Evolutionary conservation across 495 filamentous ascomycete genomes (phyloP).

Genomic region (Parachaetomium inaequale): DNA sequence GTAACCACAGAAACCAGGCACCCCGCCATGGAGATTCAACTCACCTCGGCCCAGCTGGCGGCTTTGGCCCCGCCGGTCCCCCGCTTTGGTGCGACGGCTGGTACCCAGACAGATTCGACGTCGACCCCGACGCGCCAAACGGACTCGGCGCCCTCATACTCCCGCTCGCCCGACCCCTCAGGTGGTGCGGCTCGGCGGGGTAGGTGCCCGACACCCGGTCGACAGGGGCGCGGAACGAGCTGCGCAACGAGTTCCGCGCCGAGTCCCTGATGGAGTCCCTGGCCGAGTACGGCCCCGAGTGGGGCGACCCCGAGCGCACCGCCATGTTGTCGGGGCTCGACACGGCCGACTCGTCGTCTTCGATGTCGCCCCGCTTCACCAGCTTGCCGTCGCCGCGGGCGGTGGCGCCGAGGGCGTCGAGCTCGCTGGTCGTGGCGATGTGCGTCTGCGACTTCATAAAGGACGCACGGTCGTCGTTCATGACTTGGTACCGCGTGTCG

Average conservation of each 20-base stretch:
- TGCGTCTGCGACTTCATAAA: slow-evolving; percentile 98
- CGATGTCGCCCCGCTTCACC: slow-evolving; percentile 62
- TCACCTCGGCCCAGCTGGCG: slow-evolving; percentile 41
- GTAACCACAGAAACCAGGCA: background rate
- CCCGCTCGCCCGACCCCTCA: slow-evolving; percentile 22
- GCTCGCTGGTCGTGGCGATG: slow-evolving; percentile 69
- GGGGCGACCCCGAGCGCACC: slow-evolving; percentile 19
- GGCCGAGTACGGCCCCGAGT: slow-evolving; percentile 19
- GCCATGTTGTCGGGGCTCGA: slow-evolving; percentile 41
- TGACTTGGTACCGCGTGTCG: slow-evolving; percentile 91
- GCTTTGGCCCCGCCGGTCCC: slow-evolving; percentile 10
- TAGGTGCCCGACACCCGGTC: slow-evolving; percentile 13
- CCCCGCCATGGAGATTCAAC: background rate
- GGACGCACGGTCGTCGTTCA: slow-evolving; percentile 92
- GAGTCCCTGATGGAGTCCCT: slow-evolving; percentile 10
- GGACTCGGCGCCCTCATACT: slow-evolving; percentile 28
- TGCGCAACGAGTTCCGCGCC: slow-evolving; percentile 9
- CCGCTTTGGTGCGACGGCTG: background rate
- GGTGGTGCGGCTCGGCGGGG: background rate
- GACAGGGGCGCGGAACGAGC: slow-evolving; percentile 11
- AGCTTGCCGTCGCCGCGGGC: slow-evolving; percentile 77
- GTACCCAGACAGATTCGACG: slow-evolving; percentile 12
- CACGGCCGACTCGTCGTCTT: slow-evolving; percentile 70
- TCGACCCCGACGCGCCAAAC: slow-evolving; percentile 17
- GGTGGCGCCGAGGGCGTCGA: slow-evolving; percentile 90